These are phyloP conservation scores for Aureobasidium sp. DNA, from an alignment of 2,329 filamentous ascomycete genomes.

Conservation along the genomic window DNA sequence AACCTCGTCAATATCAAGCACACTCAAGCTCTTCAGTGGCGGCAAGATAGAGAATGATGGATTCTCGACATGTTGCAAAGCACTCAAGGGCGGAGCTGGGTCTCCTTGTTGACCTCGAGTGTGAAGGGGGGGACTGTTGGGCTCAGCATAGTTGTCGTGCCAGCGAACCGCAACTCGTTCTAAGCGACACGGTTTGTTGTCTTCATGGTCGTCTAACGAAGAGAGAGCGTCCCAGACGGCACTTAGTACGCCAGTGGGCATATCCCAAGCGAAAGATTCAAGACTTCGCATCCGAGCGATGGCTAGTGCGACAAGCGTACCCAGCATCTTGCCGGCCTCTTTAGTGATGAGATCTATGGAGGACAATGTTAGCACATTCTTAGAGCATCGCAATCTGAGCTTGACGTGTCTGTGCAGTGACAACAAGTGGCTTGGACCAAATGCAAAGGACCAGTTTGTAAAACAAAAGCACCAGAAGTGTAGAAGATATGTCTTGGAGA, in stretches of 20 bases:
- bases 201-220: slow-evolving; percentile 54
- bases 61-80: slow-evolving; percentile 55
- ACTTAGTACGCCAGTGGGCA: slow-evolving; percentile 74
- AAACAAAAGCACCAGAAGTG: neutral
- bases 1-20: slow-evolving; percentile 75
- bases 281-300: slow-evolving; percentile 75
- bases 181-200: slow-evolving; percentile 55
- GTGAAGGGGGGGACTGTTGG: slow-evolving; percentile 13
- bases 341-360: slow-evolving; percentile 58
- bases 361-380: neutral
- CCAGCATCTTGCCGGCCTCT: slow-evolving; percentile 82
- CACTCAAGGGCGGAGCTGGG: slow-evolving; percentile 26
- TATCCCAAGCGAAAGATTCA: slow-evolving; percentile 79
- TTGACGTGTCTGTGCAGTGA: neutral
- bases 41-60: slow-evolving; percentile 73
- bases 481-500: neutral
- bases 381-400: neutral
- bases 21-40: slow-evolving; percentile 63
- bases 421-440: too few relatives aligned
- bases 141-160: slow-evolving; percentile 60
- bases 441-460: too few relatives aligned
- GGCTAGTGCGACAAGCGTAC: slow-evolving; percentile 68
- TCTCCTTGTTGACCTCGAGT: slow-evolving; percentile 30
- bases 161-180: slow-evolving; percentile 72
- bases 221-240: slow-evolving; percentile 75